Evolutionary conservation across 352 stramenopile genomes (phyloP), one percentile per base, ranked within the genome.

Genomic region (Pythium utonaiense): DNA sequence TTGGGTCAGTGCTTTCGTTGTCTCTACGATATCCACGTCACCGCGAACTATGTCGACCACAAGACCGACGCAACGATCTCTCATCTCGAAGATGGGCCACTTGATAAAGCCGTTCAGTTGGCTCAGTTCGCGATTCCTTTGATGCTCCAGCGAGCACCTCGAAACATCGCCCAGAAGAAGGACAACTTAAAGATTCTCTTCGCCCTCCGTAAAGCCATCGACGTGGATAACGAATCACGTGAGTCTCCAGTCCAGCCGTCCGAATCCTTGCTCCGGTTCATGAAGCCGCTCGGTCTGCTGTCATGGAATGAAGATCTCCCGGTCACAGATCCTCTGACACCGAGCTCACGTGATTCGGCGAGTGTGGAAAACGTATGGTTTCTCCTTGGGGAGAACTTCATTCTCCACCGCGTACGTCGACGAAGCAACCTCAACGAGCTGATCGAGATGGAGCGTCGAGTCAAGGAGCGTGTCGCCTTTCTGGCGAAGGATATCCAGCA

Each of bases 151-250:
- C 72, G 67, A 9, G 70, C 73, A 6, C 73, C 77, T 4, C 88
- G 83, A 67, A 90, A 68, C 41, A 92, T 88, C 36, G 59, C 74
- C 0, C 80, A 90, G 51, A 92, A 92, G 67, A 86, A 86, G 61
- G 82, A 92, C 44, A 78, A 84, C 31, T 65, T 87, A 28, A 86
- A 87, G 48, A 48, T 92, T 8, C 69, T 92, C 0, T 72, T 74
- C 33, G 78, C 74, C 30, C 62, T 90, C n/a, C 77, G 76, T 5
- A 64, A 80, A 34, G 68, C 78, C 4, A 64, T 89, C 6, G 36
- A 65, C 14, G 55, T 36, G 8, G 42, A 52, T 14, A 45, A 60
- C 14, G 65, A 57, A 36, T 51, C 41, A 6, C 40, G 36, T 3
- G 22, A 41, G 22, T 48, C 50, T n/a, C 31, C 56, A 3, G 42